Base-by-base conservation (phyloP, 495 filamentous ascomycete species). In the Hypomontagnella submonticulosa region DNA sequence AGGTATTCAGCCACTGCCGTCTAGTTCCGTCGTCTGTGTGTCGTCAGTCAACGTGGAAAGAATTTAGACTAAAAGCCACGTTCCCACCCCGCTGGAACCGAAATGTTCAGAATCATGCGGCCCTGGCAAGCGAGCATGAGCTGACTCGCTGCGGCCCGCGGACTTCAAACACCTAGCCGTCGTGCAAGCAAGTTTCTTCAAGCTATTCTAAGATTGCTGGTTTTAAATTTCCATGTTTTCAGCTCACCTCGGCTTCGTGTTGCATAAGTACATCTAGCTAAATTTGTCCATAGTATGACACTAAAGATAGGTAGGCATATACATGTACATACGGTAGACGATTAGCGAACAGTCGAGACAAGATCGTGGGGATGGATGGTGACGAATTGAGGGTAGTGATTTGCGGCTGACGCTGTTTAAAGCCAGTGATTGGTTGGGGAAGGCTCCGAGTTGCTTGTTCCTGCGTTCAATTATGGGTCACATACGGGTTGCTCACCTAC, bases 291-390 rank as follows among this genome's bases (percentile, higher is more conserved):
- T 43, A 43, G 43, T 32, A 37, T 32, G 33, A 36, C 42, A 20
- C 47, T 49, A 58, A 23, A 42, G 32, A 19, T 36, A 37, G 9
- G 18, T 27, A n/a, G 16, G n/a, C 20, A 23, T 16, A 38, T 6
- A 40, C 1, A 49, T 13, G 27, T 54, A 54, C 33, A 44, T 27
- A 27, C 23, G 54, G 48, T 19, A 42, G 33, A 20, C 59, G 65
- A 68, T 59, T 68, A 63, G 65, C 59, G 58, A 62, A 44, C 48
- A 54, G 27, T n/a, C 5, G 15, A 53, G 47, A 44, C 65, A 46
- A 63, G 42, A 58, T 58, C 44, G 59, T 55, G 54, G 50, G 60
- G 54, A 44, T 60, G 60, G 54, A 44, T 60, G 32, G 42, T 41
- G n/a, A 63, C 44, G 40, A 36, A 33, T 51, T 37, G 19, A 9